Conservation (phyloP, 2,329 filamentous ascomycete species). For the Calcarisporium arbuscula region DNA sequence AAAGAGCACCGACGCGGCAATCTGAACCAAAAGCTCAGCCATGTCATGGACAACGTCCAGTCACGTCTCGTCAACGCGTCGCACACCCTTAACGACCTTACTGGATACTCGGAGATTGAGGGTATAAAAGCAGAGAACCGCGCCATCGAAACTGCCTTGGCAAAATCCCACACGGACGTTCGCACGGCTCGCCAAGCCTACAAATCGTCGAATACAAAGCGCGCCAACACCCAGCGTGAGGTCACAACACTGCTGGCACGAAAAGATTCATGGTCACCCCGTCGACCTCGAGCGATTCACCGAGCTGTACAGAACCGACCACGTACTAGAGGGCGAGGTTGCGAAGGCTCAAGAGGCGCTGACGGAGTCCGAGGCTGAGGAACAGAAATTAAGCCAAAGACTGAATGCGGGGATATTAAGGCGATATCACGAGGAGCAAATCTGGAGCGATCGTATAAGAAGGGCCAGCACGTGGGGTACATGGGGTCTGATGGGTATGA, state of each 20-base stretch:
- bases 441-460: conserved; percentile 96
- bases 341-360: conserved; percentile 64
- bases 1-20: conserved; percentile 25
- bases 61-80: conserved; percentile 78
- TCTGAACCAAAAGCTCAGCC: conserved; percentile 26
- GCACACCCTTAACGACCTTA: conserved; percentile 86
- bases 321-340: conserved; percentile 85
- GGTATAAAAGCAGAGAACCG: conserved; percentile 74
- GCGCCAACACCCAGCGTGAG: conserved; percentile 87
- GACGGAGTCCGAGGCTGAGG: conserved; percentile 67
- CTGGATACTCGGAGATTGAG: conserved; percentile 90
- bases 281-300: conserved; percentile 92
- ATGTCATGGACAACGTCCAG: conserved; percentile 83
- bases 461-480: conserved; percentile 98
- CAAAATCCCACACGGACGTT: conserved; percentile 57
- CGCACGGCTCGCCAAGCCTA: conserved; percentile 68
- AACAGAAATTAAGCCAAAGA: conserved; percentile 69
- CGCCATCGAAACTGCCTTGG: conserved; percentile 53
- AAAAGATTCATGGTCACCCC: conserved; percentile 87
- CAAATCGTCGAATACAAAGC: conserved; percentile 74
- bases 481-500: conserved; percentile 96
- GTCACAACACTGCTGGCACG: conserved; percentile 89
- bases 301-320: conserved; percentile 81
- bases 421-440: conserved; percentile 97
- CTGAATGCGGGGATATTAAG: conserved; percentile 79